These are phyloP conservation scores for Hypoxylon subgilvum DNA, from an alignment of 495 filamentous ascomycete genomes.

Conservation along the genomic window DNA sequence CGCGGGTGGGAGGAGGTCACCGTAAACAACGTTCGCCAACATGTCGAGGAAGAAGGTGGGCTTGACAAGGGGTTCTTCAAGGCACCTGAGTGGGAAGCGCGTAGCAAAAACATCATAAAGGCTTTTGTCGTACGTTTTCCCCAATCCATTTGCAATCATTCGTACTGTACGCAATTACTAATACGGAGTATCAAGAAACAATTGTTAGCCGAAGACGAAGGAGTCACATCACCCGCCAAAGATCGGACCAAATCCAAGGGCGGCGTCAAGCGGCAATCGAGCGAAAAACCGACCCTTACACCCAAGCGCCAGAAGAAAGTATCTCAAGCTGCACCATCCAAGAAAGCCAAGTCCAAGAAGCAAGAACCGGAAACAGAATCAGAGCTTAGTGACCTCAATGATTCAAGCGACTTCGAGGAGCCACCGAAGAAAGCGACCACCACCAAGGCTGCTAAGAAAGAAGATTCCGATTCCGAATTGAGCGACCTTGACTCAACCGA, in stretches of 20 bases:
- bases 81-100: slow-evolving; percentile 72
- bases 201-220: slow-evolving; percentile 28
- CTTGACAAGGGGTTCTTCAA: slow-evolving; percentile 76
- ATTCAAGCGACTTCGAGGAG: slow-evolving; percentile 40
- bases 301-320: slow-evolving; percentile 46
- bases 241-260: slow-evolving; percentile 32
- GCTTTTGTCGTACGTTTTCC: slow-evolving; percentile 67
- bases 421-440: slow-evolving; percentile 30
- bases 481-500: slow-evolving; percentile 38
- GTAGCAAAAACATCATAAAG: slow-evolving; percentile 76
- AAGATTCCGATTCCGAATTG: slow-evolving; percentile 37
- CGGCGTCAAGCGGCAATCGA: slow-evolving; percentile 42
- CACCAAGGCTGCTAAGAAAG: slow-evolving; percentile 27
- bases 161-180: slow-evolving; percentile 27
- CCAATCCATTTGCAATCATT: slow-evolving; percentile 14
- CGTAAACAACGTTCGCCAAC: slow-evolving; percentile 73
- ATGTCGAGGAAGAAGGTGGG: slow-evolving; percentile 67
- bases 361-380: slow-evolving; percentile 40
- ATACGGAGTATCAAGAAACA: slow-evolving; percentile 23
- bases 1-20: slow-evolving; percentile 66
- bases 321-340: slow-evolving; percentile 15
- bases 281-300: slow-evolving; percentile 32
- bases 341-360: slow-evolving; percentile 36
- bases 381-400: slow-evolving; percentile 33
- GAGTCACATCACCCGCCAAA: slow-evolving; percentile 15